Base-by-base conservation (phyloP, 2,329 filamentous ascomycete species). In the Myotisia sp. region DNA sequence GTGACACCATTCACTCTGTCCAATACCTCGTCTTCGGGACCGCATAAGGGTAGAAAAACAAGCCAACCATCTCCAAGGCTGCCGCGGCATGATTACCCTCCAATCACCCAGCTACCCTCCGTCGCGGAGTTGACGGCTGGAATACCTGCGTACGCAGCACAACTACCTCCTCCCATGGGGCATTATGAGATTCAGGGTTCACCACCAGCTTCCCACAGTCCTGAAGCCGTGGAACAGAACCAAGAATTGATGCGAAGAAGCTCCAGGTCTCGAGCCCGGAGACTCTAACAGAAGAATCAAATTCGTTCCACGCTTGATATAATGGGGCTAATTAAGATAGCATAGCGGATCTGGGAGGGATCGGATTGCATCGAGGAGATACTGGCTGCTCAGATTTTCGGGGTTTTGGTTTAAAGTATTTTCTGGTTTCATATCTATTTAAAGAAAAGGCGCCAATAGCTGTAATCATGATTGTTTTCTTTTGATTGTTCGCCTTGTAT, bases 1-100 rank as follows among this genome's bases (percentile, higher is more conserved):
- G 84, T 90, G 23, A 77, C 81, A 5, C 84, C 87, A 1, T 94
- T 94, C 58, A 74, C 76, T 3, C 63, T 83, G 19, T 74, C 76
- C 9, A 67, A 63, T 33, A 63, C 69, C 42, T 67, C 70, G 23
- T 51, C 64, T 34, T 68, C 76, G 49, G 64, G 56, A 6, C 53
- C 56, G 6, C 51, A 53, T 14, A 51, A 55, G 40, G 38, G 48
- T 13, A 54, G 56, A 36, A 50, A 55, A 39, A 40, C 49, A 47
- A 28, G 48, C 45, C 23, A 52, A 55, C 36, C 39, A 56, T 49
- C 57, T 3, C 43, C 40, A 3, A 5, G 10, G 8, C 21, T 21
- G n/a, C 9, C 17, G 22, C 19, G 26, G 9, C 29, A 14, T n/a
- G 20, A 32, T 17, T 32, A 32, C 17, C 33, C 33, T 29, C n/a